These are phyloP conservation scores for Fusarium sacchari DNA, from an alignment of 2,329 filamentous ascomycete genomes.

Conservation along the genomic window DNA sequence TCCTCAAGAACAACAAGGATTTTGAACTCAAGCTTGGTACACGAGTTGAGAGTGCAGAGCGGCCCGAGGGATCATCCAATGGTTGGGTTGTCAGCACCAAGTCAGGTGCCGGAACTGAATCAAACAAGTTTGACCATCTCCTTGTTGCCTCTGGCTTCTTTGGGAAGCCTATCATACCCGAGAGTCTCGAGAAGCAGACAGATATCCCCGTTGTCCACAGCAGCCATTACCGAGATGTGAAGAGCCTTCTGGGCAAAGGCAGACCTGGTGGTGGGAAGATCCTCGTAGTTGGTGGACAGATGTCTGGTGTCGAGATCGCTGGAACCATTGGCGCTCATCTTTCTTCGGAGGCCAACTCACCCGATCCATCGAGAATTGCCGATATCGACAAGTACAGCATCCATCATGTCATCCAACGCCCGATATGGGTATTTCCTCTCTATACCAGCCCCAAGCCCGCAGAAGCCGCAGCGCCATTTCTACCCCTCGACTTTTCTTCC, in stretches of 20 bases:
- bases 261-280: constrained; percentile 65
- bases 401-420: constrained; percentile 75
- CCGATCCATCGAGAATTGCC: constrained; percentile 53
- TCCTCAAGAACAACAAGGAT: constrained; percentile 56
- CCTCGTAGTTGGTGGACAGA: constrained; percentile 80
- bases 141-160: constrained; percentile 83
- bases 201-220: constrained; percentile 71
- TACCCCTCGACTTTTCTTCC: constrained; percentile 77
- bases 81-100: constrained; percentile 56
- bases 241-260: constrained; percentile 56
- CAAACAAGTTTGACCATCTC: constrained; percentile 73
- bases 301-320: constrained; percentile 83
- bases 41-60: constrained; percentile 55
- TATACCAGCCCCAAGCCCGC: constrained; percentile 63
- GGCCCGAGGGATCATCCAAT: constrained; percentile 47
- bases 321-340: constrained; percentile 77
- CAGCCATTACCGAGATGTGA: constrained; percentile 69
- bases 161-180: constrained; percentile 65
- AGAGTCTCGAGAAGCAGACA: constrained; percentile 50
- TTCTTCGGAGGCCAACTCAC: constrained; percentile 69
- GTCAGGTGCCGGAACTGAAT: constrained; percentile 51
- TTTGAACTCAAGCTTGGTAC: constrained; percentile 62
- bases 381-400: constrained; percentile 65
- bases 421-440: constrained; percentile 77
- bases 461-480: constrained; percentile 66